Evolutionary conservation across 306 rosid genomes (phyloP).

Genomic region (Coriaria nepalensis): DNA sequence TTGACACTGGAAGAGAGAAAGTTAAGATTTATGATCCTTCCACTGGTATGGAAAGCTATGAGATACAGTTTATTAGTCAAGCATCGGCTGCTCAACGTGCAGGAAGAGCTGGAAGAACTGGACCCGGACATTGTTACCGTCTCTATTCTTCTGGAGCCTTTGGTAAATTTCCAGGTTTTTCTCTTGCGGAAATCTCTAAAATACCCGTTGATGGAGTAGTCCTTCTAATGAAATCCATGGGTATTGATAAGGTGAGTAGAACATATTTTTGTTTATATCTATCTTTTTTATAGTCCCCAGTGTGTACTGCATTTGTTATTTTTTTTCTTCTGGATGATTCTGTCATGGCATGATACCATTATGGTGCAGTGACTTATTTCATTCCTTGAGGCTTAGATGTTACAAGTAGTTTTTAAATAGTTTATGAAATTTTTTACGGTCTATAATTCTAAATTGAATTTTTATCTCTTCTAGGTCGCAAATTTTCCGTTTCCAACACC

Average conservation of each 20-base stretch:
- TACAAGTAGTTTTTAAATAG: too few species aligned
- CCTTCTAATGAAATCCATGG: constrained; percentile 82
- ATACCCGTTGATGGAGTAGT: constrained; percentile 80
- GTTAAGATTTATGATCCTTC: constrained; percentile 60
- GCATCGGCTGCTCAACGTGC: constrained; percentile 93
- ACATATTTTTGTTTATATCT: constrained; percentile 8
- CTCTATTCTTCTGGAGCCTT: constrained; percentile 82
- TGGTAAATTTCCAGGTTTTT: constrained; percentile 50
- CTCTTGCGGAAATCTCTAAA: constrained; percentile 72
- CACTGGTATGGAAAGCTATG: constrained; percentile 76
- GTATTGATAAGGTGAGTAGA: constrained; percentile 48
- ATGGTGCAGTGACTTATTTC: too few species aligned
- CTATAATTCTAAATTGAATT: constrained; percentile 2
- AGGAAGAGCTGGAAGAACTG: constrained; percentile 93
- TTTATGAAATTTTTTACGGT: too few species aligned
- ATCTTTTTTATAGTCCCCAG: constrained; percentile 12
- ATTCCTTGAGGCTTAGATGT: too few species aligned
- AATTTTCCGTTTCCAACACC: constrained; percentile 92
- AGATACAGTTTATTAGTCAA: constrained; percentile 83
- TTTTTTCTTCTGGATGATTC: too few species aligned
- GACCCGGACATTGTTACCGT: constrained; percentile 81
- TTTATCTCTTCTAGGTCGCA: constrained; percentile 34
- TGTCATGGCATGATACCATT: too few species aligned
- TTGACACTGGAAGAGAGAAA: constrained; percentile 87
- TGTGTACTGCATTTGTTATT: not conserved